Base-by-base conservation (phyloP, 768 basidiomycete genomes). In the Trametes coccinea region DNA sequence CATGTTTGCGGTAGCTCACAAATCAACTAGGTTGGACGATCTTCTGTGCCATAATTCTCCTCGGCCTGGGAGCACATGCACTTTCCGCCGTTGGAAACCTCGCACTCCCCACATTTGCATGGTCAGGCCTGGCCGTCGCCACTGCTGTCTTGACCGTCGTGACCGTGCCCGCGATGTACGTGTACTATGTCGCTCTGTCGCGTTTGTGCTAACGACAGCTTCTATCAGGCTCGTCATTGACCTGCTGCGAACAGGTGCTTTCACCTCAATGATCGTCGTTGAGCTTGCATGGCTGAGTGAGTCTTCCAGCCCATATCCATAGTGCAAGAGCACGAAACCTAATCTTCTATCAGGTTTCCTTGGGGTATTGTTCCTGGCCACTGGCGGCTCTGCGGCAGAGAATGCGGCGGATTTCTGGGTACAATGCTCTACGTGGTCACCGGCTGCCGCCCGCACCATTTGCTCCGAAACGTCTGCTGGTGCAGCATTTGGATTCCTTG, bases 191-290 rank as follows among this genome's bases (percentile, higher is more conserved):
- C 13, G 47, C 5, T 30, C 30, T 33, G 30, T 14, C 30, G 30
- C 29, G 37, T 6, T 2, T 47, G 37, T 16, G n/a, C 14, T n/a
- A 4, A 45, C 13, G 31, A 49, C 17, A n/a, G 8, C n/a, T 8
- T 16, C n/a, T 6, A 8, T 17, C 43, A 74, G 74, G 58, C 8
- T 70, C 6, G 60, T 69, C 8, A 59, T 74, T 52, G 72, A 72
- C 49, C 39, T 66, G 10, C 16, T 71, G 5, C 34, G 69, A 40
- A 64, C 61, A 10, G 70, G 72, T 3, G 66, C 72, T 2, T 67
- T 74, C 67, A 71, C 68, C 17, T 73, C 70, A 10, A 64, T 67
- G 65, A 69, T 75, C 53, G 63, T 70, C 16, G 65, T 73, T 14
- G 73, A 75, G 67, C 57, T 75, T 6, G 33, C 55, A 27, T 70